phyloP scores from a whole-genome alignment of 768 basidiomycete species.

The Xerocomellus intermedius region DNA sequence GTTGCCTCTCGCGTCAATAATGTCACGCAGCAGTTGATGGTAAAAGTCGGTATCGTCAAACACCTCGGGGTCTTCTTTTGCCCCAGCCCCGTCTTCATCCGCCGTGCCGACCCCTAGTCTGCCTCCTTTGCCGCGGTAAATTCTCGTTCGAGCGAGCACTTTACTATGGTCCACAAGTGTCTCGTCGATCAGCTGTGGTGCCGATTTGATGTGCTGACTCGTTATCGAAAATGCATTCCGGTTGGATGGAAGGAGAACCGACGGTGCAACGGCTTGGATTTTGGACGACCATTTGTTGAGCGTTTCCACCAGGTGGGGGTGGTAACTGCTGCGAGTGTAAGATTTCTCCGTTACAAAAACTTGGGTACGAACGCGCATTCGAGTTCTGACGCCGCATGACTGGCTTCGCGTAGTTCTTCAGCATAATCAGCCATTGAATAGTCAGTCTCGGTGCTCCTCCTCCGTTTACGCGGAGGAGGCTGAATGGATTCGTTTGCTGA shows the following conservation, averaged over 20 bases:
- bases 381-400: constrained; percentile 41
- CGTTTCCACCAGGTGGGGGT: constrained; percentile 72
- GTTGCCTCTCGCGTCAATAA: constrained; percentile 69
- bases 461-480: constrained; percentile 58
- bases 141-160: constrained; percentile 61
- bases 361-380: constrained; percentile 50
- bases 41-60: constrained; percentile 96
- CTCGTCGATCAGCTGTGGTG: constrained; percentile 77
- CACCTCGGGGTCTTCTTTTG: constrained; percentile 43
- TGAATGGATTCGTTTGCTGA: constrained; percentile 45
- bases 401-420: constrained; percentile 42
- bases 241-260: constrained; percentile 66
- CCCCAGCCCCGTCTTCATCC: constrained; percentile 36
- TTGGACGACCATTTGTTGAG: constrained; percentile 95
- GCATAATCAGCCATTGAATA: constrained; percentile 6
- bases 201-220: constrained; percentile 57
- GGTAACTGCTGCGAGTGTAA: constrained; percentile 42
- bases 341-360: background rate
- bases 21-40: constrained; percentile 84
- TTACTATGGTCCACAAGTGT: constrained; percentile 57
- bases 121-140: constrained; percentile 47
- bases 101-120: constrained; percentile 39
- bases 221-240: constrained; percentile 67
- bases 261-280: constrained; percentile 88
- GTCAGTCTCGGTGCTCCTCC: constrained; percentile 36